Evolutionary conservation across 805 yeast genomes (phyloP).

Genomic region (Naumovozyma dairenensis): DNA sequence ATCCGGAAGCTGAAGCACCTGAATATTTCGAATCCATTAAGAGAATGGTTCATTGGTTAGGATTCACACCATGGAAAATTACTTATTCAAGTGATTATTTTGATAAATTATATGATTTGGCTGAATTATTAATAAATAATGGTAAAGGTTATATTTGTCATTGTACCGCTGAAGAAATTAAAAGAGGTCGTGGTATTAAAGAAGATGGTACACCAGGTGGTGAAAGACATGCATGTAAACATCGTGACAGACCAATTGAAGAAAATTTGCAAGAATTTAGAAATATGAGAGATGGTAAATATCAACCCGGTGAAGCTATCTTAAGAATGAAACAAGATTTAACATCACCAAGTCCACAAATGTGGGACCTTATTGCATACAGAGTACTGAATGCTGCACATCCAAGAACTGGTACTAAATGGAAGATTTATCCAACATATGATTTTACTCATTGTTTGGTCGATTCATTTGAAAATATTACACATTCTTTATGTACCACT

Average conservation of each 20-base stretch:
- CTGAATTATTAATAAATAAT: constrained; percentile 63
- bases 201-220: constrained; percentile 93
- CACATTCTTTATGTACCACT: constrained; percentile 93
- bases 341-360: constrained; percentile 86
- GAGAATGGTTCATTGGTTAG: constrained; percentile 86
- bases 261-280: constrained; percentile 74
- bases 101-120: constrained; percentile 77
- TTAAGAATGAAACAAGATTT: constrained; percentile 96
- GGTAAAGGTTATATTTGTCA: constrained; percentile 87
- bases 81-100: constrained; percentile 96
- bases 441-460: constrained; percentile 99
- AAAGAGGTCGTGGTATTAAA: constrained; percentile 79
- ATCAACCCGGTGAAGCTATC: constrained; percentile 84
- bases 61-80: constrained; percentile 86
- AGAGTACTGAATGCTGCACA: constrained; percentile 87
- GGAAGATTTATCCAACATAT: constrained; percentile 98
- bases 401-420: constrained; percentile 92
- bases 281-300: constrained; percentile 84
- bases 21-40: constrained; percentile 75
- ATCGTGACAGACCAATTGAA: constrained; percentile 63
- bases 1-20: constrained; percentile 98
- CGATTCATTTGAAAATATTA: constrained; percentile 91
- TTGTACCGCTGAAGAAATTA: constrained; percentile 86
- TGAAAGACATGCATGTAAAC: constrained; percentile 72
- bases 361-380: constrained; percentile 99